Evolutionary conservation across 768 basidiomycete species (phyloP).

Genomic region (Boletus rufocinnamomeus): DNA sequence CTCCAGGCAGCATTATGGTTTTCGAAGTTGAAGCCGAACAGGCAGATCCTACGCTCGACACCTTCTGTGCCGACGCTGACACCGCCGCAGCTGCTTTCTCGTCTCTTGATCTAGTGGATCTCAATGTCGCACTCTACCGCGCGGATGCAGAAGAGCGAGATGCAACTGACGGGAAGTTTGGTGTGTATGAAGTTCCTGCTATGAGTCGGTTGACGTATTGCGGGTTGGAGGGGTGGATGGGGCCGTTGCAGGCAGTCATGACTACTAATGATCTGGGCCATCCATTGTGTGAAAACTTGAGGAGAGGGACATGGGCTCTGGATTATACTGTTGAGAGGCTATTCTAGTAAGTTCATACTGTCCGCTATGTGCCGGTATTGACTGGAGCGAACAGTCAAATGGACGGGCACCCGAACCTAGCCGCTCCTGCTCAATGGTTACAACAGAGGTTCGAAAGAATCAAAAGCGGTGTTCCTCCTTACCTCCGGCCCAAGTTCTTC

Average conservation of each 20-base stretch:
- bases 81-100: slow-evolving; percentile 73
- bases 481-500: slow-evolving; percentile 95
- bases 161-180: slow-evolving; percentile 77
- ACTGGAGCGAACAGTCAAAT: slow-evolving; percentile 48
- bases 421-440: slow-evolving; percentile 78
- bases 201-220: slow-evolving; percentile 82
- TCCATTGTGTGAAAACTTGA: slow-evolving; percentile 82
- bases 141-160: slow-evolving; percentile 92
- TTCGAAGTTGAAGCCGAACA: slow-evolving; percentile 86
- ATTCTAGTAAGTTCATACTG: slow-evolving; percentile 53
- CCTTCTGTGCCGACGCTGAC: slow-evolving; percentile 68
- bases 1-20: slow-evolving; percentile 94
- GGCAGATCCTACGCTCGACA: slow-evolving; percentile 68
- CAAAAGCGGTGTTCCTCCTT: slow-evolving; percentile 71
- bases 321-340: slow-evolving; percentile 82
- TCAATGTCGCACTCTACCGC: slow-evolving; percentile 86
- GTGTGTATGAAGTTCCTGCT: slow-evolving; percentile 79
- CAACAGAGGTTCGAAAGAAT: slow-evolving; percentile 84
- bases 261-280: slow-evolving; percentile 92
- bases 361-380: slow-evolving; percentile 14
- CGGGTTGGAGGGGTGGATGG: slow-evolving; percentile 98
- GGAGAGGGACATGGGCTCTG: slow-evolving; percentile 89
- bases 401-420: slow-evolving; percentile 65
- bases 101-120: slow-evolving; percentile 77
- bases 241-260: slow-evolving; percentile 80